Conservation (phyloP, 2,329 filamentous ascomycete genomes). For the Drechslera avenae region DNA sequence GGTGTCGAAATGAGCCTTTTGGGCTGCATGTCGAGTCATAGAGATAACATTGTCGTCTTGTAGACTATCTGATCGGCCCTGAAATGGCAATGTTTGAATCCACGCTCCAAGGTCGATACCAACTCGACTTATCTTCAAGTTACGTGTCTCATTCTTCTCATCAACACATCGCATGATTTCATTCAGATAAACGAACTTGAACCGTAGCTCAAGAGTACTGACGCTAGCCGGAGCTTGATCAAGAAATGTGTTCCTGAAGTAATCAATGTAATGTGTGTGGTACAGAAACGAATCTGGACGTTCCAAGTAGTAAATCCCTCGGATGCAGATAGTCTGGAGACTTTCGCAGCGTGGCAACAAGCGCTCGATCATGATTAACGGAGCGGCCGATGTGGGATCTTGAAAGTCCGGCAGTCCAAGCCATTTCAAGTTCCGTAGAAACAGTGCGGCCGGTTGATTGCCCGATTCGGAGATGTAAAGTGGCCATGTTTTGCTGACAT, state of each 20-base stretch:
- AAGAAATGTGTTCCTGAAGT: conserved; percentile 7
- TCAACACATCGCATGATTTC: conserved; percentile 18
- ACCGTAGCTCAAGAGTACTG: conserved; percentile 25
- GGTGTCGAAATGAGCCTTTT: neutral
- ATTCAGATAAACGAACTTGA: conserved; percentile 21
- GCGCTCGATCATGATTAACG: neutral
- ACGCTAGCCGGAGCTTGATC: conserved; percentile 14
- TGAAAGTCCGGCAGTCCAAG: conserved; percentile 25
- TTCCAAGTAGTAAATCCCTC: conserved; percentile 13
- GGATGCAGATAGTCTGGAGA: conserved; percentile 29
- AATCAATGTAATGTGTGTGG: conserved; percentile 10
- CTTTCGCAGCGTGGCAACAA: conserved; percentile 12
- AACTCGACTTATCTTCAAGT: conserved; percentile 17
- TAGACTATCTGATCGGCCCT: neutral
- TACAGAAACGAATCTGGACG: conserved; percentile 1
- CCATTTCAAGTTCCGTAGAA: conserved; percentile 21
- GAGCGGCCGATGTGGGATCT: neutral
- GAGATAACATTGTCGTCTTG: conserved; percentile 3
- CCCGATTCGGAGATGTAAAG: neutral
- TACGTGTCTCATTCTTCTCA: too few species aligned
- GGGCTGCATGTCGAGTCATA: conserved; percentile 6
- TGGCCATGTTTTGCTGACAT: neutral
- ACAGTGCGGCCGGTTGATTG: neutral
- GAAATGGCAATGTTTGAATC: conserved; percentile 27
- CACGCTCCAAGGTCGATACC: conserved; percentile 38